Percentiles rank a stretch among this genome's conserved stretches.
phyloP scores from a whole-genome alignment of 1,139 yeast genomes.

The Pichia sp. region DNA sequence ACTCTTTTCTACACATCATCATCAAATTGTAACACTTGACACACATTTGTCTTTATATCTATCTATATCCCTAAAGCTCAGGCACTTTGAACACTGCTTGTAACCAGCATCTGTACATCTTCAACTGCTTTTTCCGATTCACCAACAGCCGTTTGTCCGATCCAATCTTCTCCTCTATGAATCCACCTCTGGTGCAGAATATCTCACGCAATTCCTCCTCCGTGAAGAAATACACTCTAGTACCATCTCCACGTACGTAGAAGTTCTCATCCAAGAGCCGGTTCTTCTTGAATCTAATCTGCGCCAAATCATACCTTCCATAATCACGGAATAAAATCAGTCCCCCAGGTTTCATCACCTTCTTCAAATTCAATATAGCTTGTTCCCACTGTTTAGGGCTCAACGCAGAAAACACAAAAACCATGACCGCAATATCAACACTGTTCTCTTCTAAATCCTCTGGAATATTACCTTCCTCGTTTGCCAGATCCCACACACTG shows the following conservation, averaged over 20 bases:
- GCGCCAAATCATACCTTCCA: constrained; percentile 94
- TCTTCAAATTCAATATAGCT: constrained; percentile 67
- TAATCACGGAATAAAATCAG: constrained; percentile 85
- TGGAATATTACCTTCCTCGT: constrained; percentile 68
- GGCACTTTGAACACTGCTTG: constrained; percentile 73
- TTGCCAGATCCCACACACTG: constrained; percentile 94
- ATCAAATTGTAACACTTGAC: neutral
- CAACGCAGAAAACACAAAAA: constrained; percentile 88
- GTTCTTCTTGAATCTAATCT: constrained; percentile 85
- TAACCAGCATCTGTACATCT: constrained; percentile 96
- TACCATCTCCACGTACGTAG: constrained; percentile 96
- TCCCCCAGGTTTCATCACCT: constrained; percentile 88
- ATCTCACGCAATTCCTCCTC: constrained; percentile 83
- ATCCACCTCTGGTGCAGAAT: constrained; percentile 51
- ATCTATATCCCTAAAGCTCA: neutral
- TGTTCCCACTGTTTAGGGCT: constrained; percentile 88
- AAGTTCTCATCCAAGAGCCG: constrained; percentile 87
- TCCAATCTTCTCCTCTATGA: constrained; percentile 69
- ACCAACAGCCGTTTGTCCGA: constrained; percentile 89
- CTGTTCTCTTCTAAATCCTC: constrained; percentile 77
- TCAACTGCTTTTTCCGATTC: constrained; percentile 83
- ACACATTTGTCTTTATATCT: constrained; percentile 51
- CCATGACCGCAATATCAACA: constrained; percentile 87
- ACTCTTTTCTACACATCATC: constrained; percentile 28
- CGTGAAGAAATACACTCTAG: constrained; percentile 93